Conservation (phyloP, 495 filamentous ascomycete species). For the Hypomontagnella monticulosa region DNA sequence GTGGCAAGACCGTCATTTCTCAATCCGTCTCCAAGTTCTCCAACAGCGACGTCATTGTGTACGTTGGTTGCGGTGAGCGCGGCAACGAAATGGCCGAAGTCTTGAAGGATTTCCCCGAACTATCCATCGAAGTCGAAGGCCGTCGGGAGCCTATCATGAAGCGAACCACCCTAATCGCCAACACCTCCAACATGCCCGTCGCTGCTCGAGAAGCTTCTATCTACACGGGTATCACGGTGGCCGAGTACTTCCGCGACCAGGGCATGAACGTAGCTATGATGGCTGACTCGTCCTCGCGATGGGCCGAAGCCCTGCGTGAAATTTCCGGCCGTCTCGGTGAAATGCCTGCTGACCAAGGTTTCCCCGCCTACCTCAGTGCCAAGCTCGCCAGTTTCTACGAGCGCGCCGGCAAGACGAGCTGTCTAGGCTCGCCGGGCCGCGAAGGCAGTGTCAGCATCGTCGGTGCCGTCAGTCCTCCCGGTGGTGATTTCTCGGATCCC, state of each 20-base stretch:
- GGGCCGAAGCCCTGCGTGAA: constrained; percentile 98
- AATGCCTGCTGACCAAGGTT: constrained; percentile 99
- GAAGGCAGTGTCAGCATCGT: constrained; percentile 96
- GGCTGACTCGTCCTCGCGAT: constrained; percentile 98
- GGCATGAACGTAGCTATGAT: constrained; percentile 99
- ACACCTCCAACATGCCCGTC: constrained; percentile 99
- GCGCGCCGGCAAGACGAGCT: constrained; percentile 86
- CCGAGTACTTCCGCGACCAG: constrained; percentile 98
- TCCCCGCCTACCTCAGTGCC: constrained; percentile 95
- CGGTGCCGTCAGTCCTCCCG: constrained; percentile 94
- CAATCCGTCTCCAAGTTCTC: constrained; percentile 99
- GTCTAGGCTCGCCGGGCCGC: constrained; percentile 87
- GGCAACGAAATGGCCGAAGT: constrained; percentile 99
- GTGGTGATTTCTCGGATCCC: constrained; percentile 99
- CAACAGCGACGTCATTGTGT: constrained; percentile 98
- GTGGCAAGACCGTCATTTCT: constrained; percentile 98
- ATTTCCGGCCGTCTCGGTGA: constrained; percentile 98
- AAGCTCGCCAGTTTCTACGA: constrained; percentile 99
- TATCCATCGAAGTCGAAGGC: constrained; percentile 88
- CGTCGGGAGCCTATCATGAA: constrained; percentile 99
- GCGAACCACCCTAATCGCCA: constrained; percentile 96
- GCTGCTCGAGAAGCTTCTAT: constrained; percentile 98
- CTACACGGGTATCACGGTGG: constrained; percentile 97
- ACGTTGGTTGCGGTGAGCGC: constrained; percentile 97
- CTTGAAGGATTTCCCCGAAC: constrained; percentile 99